Base-by-base conservation (phyloP, 441 rosid species). In the Aquilaria agallochum region DNA sequence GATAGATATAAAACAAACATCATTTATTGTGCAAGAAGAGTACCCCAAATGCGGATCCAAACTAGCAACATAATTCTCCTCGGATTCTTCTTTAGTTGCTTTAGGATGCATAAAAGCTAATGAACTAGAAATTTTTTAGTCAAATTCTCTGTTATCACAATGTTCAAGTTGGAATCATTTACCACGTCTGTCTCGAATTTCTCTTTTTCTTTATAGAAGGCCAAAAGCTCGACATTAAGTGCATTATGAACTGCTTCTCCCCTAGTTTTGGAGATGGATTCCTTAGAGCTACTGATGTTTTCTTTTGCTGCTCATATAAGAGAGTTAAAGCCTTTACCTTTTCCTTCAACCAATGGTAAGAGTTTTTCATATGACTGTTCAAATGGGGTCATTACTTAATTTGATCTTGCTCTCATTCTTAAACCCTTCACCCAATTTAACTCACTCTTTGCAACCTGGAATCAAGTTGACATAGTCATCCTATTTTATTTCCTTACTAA, bases 391-490 rank as follows among this genome's bases (percentile, higher is more conserved):
- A 51, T 71, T 57, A 76, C 89, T 73, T 74, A 81, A 59, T 60
- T 68, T 59, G 74, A 59, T 59, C 73, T 65, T 12, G 59, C 10
- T 59, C 79, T 75, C 63, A 53, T 50, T 60, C 56, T 68, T 40
- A 10, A 40, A 55, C 63, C 77, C 54, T 69, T 79, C 60, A 72
- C 75, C 62, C 70, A 30, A 50, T 70, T 66, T 31, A 69, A 11
- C 66, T 59, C 80, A 69, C 63, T 65, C 15, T 65, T 57, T 62
- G 70, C 83, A 74, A 62, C 66, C 79, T 81, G 87, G 9, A 95
- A 87, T 79, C 96, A 65, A 51, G 97, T 92, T 27, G 96, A 87
- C 50, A 90, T 90, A 15, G 90, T 92, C 97, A 90, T 88, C 78
- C 49, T 55, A 20, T 8, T 40, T 59, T 55, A 66, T 72, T 72